Evolutionary conservation across 208 protist genomes (phyloP), one percentile per base, ranked within the genome.

Genomic region (Eutreptiella sp.): DNA sequence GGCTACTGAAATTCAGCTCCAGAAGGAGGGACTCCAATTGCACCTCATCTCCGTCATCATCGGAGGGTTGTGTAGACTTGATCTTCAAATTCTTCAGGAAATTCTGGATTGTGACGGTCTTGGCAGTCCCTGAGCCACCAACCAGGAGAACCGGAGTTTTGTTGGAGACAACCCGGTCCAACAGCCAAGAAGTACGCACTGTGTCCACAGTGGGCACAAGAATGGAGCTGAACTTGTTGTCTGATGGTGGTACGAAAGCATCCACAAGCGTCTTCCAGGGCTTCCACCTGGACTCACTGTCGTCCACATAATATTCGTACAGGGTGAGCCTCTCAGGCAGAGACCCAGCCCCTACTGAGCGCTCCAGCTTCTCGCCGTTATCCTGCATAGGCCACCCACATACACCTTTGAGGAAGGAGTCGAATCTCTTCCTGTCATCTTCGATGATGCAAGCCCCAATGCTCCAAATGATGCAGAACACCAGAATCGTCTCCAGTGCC

Each of bases 121-220:
- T 99, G 32, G 94, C 95, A 5, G 96, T 99, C 27, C 97, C 97
- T 46, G 90, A 92, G 54, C 93, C 87, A 32, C 97, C 97, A 19
- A 98, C 81, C 28, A 98, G 90, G 59, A 99, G 74, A 21, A 97
- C 80, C 34, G 93, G 93, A 3, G 70, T 87, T 53, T 86, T 73
- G 47, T 85, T 84, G 21, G 86, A 68, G 11, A 97, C 75, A 50
- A 97, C 80, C 54, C 84, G 78, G 46, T 97, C 85, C 1, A 99
- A 77, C 9, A 98, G 72, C 80, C 82, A 97, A 67, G 88, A 95
- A 70, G 90, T 94, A n/a, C 95, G 78, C 64, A 98, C 93, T 36
- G 95, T 99, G 75, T 99, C 97, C 3, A 94, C 80, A 0, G 96
- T 99, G 0, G 94, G 96, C 9, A 99, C 95, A 21, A 99, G 79